These are phyloP conservation scores for Ustilago cynodontis DNA, from an alignment of 1,284 basidiomycete species.

Conservation along the genomic window DNA sequence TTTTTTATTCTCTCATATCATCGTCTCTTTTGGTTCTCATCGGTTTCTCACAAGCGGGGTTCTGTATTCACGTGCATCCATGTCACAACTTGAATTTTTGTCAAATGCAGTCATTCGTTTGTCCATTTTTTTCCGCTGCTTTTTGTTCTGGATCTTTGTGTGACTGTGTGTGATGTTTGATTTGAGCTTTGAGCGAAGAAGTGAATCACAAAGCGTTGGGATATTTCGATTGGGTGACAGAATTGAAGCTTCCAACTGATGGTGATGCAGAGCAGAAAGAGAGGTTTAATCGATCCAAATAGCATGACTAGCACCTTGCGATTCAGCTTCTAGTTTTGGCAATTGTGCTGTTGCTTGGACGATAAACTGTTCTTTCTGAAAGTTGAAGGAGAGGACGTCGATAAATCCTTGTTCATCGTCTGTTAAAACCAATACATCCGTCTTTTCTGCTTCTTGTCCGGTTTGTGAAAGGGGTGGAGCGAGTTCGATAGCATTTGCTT, in stretches of 20 bases:
- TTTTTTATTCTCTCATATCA: neutral
- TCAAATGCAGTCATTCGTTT: neutral
- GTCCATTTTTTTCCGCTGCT: neutral
- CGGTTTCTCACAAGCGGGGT: neutral
- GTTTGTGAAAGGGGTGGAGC: too few species aligned
- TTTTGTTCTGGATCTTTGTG: too few species aligned
- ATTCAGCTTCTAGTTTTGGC: constrained; percentile 13
- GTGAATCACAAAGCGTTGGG: too few species aligned
- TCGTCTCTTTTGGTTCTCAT: neutral
- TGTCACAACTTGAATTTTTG: constrained; percentile 5
- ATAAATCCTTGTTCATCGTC: constrained; percentile 61
- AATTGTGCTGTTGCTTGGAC: constrained; percentile 38
- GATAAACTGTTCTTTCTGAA: neutral
- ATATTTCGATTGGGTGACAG: too few species aligned
- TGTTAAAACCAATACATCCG: constrained; percentile 49
- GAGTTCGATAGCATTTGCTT: constrained; percentile 66
- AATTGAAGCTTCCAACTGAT: too few species aligned
- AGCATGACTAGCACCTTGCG: constrained; percentile 65
- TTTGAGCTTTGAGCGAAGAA: too few species aligned
- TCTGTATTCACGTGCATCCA: neutral
- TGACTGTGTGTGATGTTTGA: too few species aligned
- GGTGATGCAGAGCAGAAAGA: neutral
- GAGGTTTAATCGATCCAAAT: constrained; percentile 57
- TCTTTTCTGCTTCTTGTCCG: constrained; percentile 27
- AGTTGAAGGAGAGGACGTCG: constrained; percentile 51